phyloP scores from a whole-genome alignment of 192 early-diverging fungal genomes.

The Rhizophlyctis rosea region DNA sequence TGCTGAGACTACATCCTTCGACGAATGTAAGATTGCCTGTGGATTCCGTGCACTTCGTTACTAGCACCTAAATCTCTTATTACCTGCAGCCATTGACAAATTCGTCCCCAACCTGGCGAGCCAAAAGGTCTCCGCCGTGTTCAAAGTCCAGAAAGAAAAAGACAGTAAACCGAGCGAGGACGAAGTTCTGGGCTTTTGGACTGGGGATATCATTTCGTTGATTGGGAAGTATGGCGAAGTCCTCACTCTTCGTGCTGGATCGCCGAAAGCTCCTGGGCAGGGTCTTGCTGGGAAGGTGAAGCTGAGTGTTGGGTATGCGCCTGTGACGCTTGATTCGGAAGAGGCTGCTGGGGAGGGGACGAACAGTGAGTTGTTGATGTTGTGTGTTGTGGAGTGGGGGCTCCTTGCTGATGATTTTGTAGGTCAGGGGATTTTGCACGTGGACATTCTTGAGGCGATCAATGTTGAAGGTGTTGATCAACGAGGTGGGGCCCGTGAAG shows the following conservation, averaged over 20 bases:
- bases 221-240: constrained; percentile 25
- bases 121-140: constrained; percentile 1
- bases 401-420: constrained; percentile 10
- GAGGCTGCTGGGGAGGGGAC: constrained; percentile 40
- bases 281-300: constrained; percentile 6
- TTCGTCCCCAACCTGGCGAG: constrained; percentile 25
- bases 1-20: constrained; percentile 27
- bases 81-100: constrained; percentile 23
- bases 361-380: constrained; percentile 17
- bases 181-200: constrained; percentile 37
- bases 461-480: constrained; percentile 57
- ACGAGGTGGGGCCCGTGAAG: constrained; percentile 22
- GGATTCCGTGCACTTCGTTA: no score
- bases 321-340: constrained; percentile 34
- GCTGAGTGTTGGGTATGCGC: constrained; percentile 28
- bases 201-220: constrained; percentile 28
- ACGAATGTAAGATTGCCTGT: constrained; percentile 24
- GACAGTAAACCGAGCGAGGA: constrained; percentile 20
- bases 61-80: no score
- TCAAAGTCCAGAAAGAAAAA: constrained; percentile 24
- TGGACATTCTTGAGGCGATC: constrained; percentile 50
- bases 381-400: background rate
- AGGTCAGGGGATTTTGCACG: constrained; percentile 41
- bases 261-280: background rate
- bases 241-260: constrained; percentile 15